A percentile compares a stretch with the other conserved stretches of the same genome.
Evolutionary conservation across 192 early-diverging fungal species (phyloP).

Genomic region (Backusella tarrabulga): DNA sequence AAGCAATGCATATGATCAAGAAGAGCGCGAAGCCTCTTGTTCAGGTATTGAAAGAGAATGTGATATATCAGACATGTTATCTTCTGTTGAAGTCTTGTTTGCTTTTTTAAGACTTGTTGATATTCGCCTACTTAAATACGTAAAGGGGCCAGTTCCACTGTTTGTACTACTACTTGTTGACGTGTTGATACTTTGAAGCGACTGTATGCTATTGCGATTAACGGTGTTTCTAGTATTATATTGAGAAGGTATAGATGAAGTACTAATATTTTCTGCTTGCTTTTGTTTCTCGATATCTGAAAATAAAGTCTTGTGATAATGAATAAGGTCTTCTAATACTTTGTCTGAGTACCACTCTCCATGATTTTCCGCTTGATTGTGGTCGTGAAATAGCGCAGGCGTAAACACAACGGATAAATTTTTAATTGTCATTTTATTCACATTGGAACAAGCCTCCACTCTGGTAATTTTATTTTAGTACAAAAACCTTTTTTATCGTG

Average conservation of each 20-base stretch:
- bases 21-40: neutral
- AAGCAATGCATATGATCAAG: neutral
- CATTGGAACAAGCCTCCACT: conserved; percentile 41
- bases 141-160: neutral
- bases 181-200: neutral
- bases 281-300: neutral
- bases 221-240: neutral
- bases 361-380: conserved; percentile 36
- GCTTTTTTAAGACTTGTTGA: neutral
- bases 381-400: conserved; percentile 63
- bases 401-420: conserved; percentile 66
- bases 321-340: conserved; percentile 31
- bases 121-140: neutral
- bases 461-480: conserved; percentile 26
- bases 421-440: conserved; percentile 67
- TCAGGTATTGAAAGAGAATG: neutral
- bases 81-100: neutral
- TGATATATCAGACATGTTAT: neutral
- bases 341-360: conserved; percentile 28
- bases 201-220: neutral
- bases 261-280: neutral
- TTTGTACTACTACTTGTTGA: neutral
- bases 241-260: conserved; percentile 1
- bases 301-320: conserved; percentile 4
- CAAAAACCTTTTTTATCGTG: neutral